Percentiles rank a stretch among this genome's conserved stretches.
Conservation (phyloP, 2,329 filamentous ascomycete genomes). For the Polychaeton citri region DNA sequence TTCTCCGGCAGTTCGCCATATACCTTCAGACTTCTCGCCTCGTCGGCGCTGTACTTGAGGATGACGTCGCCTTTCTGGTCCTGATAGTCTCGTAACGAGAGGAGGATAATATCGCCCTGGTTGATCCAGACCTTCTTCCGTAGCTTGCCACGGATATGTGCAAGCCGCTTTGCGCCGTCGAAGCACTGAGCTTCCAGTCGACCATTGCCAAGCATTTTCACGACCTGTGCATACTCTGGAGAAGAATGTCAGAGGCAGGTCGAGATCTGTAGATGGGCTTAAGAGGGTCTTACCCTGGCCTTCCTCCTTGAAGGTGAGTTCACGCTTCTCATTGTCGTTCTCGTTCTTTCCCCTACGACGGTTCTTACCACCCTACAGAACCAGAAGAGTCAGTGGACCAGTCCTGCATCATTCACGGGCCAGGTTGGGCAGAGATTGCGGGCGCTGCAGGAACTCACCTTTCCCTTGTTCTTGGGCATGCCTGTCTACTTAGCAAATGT, state of each 20-base stretch:
- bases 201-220: constrained; percentile 95
- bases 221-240: constrained; percentile 66
- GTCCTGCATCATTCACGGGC: constrained; percentile 1
- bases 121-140: constrained; percentile 99
- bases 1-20: constrained; percentile 95
- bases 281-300: constrained; percentile 52
- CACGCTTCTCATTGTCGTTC: constrained; percentile 97
- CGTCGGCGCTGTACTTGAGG: constrained; percentile 89
- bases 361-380: constrained; percentile 75
- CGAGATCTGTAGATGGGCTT: neutral
- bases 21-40: constrained; percentile 87
- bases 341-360: constrained; percentile 75
- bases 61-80: constrained; percentile 89
- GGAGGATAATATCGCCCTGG: constrained; percentile 86
- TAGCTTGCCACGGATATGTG: constrained; percentile 86
- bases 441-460: constrained; percentile 54
- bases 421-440: no score
- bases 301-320: constrained; percentile 97
- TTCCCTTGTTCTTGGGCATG: constrained; percentile 99
- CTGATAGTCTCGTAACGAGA: constrained; percentile 83
- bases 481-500: constrained; percentile 29
- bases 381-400: neutral
- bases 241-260: neutral
- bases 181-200: constrained; percentile 90
- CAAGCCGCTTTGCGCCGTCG: constrained; percentile 76